These are phyloP conservation scores for Talaromyces sp. DNA, from an alignment of 2,329 filamentous ascomycete species.

Conservation along the genomic window DNA sequence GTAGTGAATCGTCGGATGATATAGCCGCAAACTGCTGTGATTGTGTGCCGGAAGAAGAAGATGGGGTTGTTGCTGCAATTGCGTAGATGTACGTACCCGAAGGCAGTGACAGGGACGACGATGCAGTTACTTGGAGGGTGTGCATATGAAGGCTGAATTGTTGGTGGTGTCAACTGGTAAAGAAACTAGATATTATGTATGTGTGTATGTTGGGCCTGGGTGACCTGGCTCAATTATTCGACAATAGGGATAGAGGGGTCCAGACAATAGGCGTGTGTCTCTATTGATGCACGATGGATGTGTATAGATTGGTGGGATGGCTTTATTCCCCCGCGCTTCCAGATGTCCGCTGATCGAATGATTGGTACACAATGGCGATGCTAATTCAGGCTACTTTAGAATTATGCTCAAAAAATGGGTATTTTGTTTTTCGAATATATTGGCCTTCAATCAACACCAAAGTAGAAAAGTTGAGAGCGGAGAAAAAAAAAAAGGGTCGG, in stretches of 20 bases:
- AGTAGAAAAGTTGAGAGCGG: neutral
- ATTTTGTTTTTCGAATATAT: neutral
- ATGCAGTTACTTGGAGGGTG: constrained; percentile 31
- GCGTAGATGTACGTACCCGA: constrained; percentile 44
- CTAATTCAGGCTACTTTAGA: neutral
- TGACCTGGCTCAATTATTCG: neutral
- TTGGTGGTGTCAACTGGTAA: neutral
- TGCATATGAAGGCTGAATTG: constrained; percentile 26
- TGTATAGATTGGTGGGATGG: neutral
- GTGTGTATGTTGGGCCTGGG: neutral
- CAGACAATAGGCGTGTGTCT: neutral
- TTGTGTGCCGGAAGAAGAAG: constrained; percentile 14
- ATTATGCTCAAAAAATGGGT: neutral
- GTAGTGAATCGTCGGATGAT: constrained; percentile 46
- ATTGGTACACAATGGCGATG: neutral
- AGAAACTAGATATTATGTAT: neutral
- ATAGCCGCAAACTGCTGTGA: constrained; percentile 39
- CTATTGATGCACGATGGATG: constrained; percentile 11
- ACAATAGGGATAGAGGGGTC: constrained; percentile 1
- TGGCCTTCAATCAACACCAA: neutral
- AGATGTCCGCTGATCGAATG: neutral
- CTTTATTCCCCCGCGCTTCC: neutral
- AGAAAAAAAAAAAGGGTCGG: neutral
- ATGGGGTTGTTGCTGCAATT: constrained; percentile 28
- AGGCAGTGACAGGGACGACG: constrained; percentile 39